These are phyloP conservation scores for Coniochaeta ligniaria DNA, from an alignment of 2,329 filamentous ascomycete species.

Conservation along the genomic window DNA sequence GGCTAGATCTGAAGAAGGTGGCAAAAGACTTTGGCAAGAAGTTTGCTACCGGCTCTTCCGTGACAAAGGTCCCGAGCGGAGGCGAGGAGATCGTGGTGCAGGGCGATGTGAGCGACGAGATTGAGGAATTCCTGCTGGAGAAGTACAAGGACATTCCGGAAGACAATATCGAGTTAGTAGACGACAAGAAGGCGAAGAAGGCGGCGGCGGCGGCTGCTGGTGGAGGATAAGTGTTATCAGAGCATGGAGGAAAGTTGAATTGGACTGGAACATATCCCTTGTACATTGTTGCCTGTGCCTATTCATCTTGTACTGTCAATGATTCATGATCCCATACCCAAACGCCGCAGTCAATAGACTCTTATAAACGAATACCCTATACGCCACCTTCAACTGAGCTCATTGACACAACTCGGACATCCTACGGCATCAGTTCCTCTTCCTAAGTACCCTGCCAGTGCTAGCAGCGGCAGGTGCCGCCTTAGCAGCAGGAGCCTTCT, in stretches of 20 bases:
- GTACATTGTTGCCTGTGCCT: not conserved
- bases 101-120: conserved; percentile 91
- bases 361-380: not conserved
- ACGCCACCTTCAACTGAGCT: not conserved
- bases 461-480: conserved; percentile 25
- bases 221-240: not conserved
- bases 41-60: conserved; percentile 88
- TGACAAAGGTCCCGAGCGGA: conserved; percentile 80
- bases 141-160: conserved; percentile 87
- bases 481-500: conserved; percentile 35
- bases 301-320: not conserved
- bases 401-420: not conserved
- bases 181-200: conserved; percentile 93
- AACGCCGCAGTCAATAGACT: not conserved
- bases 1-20: conserved; percentile 88
- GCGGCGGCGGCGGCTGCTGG: conserved; percentile 19
- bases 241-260: not conserved
- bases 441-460: conserved; percentile 47
- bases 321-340: not conserved
- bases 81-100: conserved; percentile 97
- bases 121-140: conserved; percentile 84
- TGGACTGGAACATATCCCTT: not conserved
- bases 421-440: conserved; percentile 26
- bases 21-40: conserved; percentile 98
- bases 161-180: conserved; percentile 89